Conservation (phyloP, 148 eudicot genomes). For the Rhododendron griersonianum region DNA sequence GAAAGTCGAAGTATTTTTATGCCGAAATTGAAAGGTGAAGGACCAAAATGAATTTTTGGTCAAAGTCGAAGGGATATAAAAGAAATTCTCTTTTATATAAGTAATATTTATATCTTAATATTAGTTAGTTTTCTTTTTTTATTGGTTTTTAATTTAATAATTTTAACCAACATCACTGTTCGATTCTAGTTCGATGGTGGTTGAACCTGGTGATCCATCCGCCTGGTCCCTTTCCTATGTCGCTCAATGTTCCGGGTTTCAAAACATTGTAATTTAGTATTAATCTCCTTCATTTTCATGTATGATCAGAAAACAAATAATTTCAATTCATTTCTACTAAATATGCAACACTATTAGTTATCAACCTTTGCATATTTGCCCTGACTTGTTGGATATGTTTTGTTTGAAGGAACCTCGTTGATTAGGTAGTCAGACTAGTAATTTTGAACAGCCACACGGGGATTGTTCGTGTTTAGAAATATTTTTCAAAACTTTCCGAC, state of each 20-base stretch:
- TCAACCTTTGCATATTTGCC: conserved; percentile 4
- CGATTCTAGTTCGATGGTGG: neutral
- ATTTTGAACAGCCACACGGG: neutral
- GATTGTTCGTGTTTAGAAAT: neutral
- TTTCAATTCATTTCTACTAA: neutral
- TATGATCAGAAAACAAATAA: too few relatives aligned
- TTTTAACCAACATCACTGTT: neutral
- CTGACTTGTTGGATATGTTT: neutral
- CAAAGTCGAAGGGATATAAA: too few relatives aligned
- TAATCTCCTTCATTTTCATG: too few relatives aligned
- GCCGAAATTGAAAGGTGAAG: too few relatives aligned
- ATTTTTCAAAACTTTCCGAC: neutral
- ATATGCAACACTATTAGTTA: neutral
- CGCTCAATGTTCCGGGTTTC: neutral
- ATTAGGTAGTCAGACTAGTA: neutral
- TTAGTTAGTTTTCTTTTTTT: too few relatives aligned
- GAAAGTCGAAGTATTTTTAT: too few relatives aligned
- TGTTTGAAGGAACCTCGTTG: neutral
- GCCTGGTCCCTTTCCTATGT: neutral
- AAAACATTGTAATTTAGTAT: neutral
- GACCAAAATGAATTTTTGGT: too few relatives aligned
- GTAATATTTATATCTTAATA: too few relatives aligned
- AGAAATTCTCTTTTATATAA: too few relatives aligned
- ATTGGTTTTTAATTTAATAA: neutral
- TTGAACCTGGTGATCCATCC: neutral